Conservation (phyloP, 2,329 filamentous ascomycete species). For the Kalmusia sp. region DNA sequence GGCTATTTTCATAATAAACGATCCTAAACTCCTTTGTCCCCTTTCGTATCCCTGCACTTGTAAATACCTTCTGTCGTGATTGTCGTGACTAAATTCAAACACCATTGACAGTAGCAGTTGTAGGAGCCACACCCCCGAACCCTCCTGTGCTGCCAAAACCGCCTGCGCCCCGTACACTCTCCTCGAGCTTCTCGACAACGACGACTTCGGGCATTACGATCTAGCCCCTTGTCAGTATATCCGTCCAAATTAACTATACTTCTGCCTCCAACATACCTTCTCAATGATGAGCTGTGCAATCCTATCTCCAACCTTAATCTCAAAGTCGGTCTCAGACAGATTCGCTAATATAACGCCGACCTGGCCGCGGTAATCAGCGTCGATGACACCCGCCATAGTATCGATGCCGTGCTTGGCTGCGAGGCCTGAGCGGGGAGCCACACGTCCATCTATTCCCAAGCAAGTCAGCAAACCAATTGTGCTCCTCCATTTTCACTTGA, state of each 20-base stretch:
- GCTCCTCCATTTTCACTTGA: no score
- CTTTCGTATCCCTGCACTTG: background rate
- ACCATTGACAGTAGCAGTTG: constrained; percentile 15
- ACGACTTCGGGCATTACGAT: constrained; percentile 92
- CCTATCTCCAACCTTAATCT: constrained; percentile 83
- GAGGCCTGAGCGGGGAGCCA: constrained; percentile 89
- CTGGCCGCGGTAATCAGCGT: constrained; percentile 93
- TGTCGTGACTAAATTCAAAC: constrained; percentile 9
- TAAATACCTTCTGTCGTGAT: background rate
- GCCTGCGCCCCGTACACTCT: constrained; percentile 87
- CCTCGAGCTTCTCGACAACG: constrained; percentile 87
- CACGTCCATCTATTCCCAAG: constrained; percentile 74
- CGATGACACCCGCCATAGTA: constrained; percentile 94
- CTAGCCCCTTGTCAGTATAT: constrained; percentile 39
- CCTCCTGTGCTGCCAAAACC: constrained; percentile 56
- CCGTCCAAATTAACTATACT: constrained; percentile 21
- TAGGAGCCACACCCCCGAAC: constrained; percentile 28
- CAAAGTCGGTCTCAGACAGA: constrained; percentile 81
- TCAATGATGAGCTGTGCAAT: constrained; percentile 94
- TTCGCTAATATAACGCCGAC: constrained; percentile 97
- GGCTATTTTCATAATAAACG: background rate
- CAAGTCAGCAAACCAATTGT: background rate
- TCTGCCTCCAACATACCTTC: constrained; percentile 63
- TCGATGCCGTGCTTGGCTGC: constrained; percentile 96
- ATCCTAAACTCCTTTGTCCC: background rate